These are phyloP conservation scores for Neurospora africana DNA, from an alignment of 495 filamentous ascomycete species.

Conservation along the genomic window DNA sequence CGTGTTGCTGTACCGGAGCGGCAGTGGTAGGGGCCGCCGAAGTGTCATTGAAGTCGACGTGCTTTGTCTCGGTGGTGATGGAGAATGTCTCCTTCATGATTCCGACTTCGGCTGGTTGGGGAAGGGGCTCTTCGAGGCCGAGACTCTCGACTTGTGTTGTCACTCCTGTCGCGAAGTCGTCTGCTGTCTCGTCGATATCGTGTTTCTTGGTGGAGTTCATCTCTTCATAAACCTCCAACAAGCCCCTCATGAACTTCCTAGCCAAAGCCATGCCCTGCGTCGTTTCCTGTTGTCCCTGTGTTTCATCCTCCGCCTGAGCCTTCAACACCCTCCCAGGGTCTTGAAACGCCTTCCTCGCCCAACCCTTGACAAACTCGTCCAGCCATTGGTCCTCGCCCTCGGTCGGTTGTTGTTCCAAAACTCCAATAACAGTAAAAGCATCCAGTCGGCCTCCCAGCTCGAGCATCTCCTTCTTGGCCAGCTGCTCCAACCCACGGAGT, in stretches of 20 bases:
- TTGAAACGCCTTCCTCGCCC: background rate
- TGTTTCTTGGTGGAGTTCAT: background rate
- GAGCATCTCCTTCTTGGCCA: conserved; percentile 6
- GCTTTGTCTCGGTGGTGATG: background rate
- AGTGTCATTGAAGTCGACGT: background rate
- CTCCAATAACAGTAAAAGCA: background rate
- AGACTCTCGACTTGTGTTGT: background rate
- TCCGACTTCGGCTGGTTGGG: background rate
- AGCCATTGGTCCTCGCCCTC: background rate
- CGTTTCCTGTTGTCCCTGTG: background rate
- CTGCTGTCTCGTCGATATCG: background rate
- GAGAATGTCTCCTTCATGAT: background rate
- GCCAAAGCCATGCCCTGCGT: background rate
- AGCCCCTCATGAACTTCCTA: background rate
- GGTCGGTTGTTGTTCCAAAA: background rate
- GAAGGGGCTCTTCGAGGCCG: background rate
- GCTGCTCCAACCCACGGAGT: conserved; percentile 8
- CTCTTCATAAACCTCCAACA: background rate
- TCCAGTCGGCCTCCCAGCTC: background rate
- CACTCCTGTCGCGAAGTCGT: background rate
- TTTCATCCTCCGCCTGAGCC: background rate
- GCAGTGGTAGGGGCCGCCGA: background rate
- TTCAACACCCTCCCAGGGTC: background rate
- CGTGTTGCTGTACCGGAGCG: background rate
- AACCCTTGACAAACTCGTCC: background rate